A percentile compares a stretch with the other conserved stretches of the same genome.
These are phyloP conservation scores for Neoscytalidium dimidiatum DNA, from an alignment of 2,329 filamentous ascomycete species.

Conservation along the genomic window DNA sequence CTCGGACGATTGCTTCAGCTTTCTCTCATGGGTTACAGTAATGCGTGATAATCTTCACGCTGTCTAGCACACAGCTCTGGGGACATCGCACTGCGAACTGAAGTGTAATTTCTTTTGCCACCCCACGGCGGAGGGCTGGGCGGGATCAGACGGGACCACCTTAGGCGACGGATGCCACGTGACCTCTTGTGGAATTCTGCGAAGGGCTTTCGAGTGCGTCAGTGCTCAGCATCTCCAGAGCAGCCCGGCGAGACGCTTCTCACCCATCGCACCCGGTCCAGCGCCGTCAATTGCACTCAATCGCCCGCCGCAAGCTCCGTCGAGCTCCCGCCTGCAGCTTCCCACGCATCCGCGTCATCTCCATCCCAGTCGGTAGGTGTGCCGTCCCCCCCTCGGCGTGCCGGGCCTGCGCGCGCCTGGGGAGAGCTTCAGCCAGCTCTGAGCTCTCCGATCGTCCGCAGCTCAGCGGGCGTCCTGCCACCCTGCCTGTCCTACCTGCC, in stretches of 20 bases:
- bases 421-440: constrained; percentile 16
- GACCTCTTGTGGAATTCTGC: background rate
- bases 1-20: too few relatives aligned
- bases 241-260: background rate
- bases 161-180: background rate
- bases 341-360: background rate
- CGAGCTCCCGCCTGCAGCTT: background rate
- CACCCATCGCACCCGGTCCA: background rate
- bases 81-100: too few relatives aligned
- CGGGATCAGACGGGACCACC: too few relatives aligned
- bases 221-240: constrained; percentile 11
- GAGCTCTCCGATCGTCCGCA: constrained; percentile 16
- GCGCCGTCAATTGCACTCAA: constrained; percentile 9
- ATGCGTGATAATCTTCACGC: too few relatives aligned
- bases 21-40: too few relatives aligned
- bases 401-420: background rate
- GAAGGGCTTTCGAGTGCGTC: background rate
- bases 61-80: too few relatives aligned
- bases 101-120: too few relatives aligned
- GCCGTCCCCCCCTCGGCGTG: background rate
- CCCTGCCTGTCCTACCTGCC: too few relatives aligned
- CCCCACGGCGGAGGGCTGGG: too few relatives aligned
- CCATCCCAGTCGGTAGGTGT: background rate
- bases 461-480: background rate
- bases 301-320: background rate